Base-by-base conservation (phyloP, 2,329 filamentous ascomycete species). In the Aspergillus sp. region DNA sequence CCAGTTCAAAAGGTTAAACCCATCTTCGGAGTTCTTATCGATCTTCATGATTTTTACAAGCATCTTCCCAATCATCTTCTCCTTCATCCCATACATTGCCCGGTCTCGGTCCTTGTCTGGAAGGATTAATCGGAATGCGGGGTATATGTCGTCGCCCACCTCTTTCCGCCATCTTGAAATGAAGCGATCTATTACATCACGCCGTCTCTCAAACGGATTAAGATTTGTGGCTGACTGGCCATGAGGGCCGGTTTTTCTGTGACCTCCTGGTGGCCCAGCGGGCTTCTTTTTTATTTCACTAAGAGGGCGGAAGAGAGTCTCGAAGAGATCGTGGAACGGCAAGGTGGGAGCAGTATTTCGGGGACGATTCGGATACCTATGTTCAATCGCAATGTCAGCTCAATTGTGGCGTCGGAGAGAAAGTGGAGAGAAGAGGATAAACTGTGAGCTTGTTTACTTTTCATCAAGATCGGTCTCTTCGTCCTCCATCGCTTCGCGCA, bases 1-100 rank as follows among this genome's bases (percentile, higher is more conserved):
- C 95, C 95, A 99, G 62, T 96, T 91, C 54, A 96, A 74, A 22
- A 99, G 80, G 62, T 85, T 91, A 69, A 89, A 88, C 0, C 88
- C 93, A 77, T 98, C 93, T 62, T 96, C 91, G 0, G 91, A 96
- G 66, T 93, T 88, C 67, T 89, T 90, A 77, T 93, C 89, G 66
- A 99, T 96, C 70, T 93, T 93, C 81, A 96, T 89, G 39, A 96
- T 83, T 70, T 92, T 93, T 57, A 97, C 90, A n/a, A 98, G 80
- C 18, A 98, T 78, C 70, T 92, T 96, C 9, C 89, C 93, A 58
- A 99, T 92, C 5, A 88, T 85, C 71, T 89, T 93, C 78, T 99
- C 95, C 71, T 98, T 98, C 41, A 99, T 80, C 1, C 93, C 91
- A 68, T 98, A 99, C 80, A 96, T 92, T 17, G 89, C 89, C 48